Conservation (phyloP, 768 basidiomycete species). For the Kondoa subrosea region DNA sequence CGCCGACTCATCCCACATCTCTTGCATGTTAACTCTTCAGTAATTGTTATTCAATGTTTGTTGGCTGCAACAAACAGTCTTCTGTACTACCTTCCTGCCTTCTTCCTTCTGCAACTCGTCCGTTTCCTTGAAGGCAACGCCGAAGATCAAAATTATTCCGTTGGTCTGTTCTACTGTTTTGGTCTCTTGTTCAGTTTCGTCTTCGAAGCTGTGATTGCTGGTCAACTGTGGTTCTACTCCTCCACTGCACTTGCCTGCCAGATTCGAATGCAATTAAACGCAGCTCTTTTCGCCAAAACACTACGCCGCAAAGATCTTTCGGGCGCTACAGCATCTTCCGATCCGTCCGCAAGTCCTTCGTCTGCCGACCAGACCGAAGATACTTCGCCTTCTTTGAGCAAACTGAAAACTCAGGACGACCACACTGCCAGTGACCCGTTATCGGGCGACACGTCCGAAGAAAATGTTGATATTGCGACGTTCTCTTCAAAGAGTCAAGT, state of each 20-base stretch:
- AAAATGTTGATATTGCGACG: constrained; percentile 22
- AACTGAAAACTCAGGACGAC: background rate
- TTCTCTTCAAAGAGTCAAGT: constrained; percentile 21
- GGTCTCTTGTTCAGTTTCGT: constrained; percentile 20
- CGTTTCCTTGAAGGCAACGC: constrained; percentile 20
- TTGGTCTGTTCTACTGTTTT: constrained; percentile 20
- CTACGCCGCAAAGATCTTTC: constrained; percentile 12
- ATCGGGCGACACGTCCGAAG: constrained; percentile 28
- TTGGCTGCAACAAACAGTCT: constrained; percentile 11
- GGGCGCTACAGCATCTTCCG: background rate
- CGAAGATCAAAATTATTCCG: background rate
- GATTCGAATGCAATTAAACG: constrained; percentile 26
- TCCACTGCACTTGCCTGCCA: constrained; percentile 22
- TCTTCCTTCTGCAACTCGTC: constrained; percentile 27
- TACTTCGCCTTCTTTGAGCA: background rate
- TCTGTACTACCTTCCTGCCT: constrained; percentile 26
- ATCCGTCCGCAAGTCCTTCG: background rate
- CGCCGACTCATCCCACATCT: constrained; percentile 14
- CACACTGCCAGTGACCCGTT: background rate
- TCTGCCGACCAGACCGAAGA: background rate
- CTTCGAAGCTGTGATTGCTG: constrained; percentile 20
- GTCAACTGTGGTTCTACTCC: constrained; percentile 12
- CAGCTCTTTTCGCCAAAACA: constrained; percentile 27
- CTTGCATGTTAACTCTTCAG: constrained; percentile 5
- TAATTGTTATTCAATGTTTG: constrained; percentile 10